Base-by-base conservation (phyloP, 1,284 basidiomycete species). In the Paramarasmius palmivorus region DNA sequence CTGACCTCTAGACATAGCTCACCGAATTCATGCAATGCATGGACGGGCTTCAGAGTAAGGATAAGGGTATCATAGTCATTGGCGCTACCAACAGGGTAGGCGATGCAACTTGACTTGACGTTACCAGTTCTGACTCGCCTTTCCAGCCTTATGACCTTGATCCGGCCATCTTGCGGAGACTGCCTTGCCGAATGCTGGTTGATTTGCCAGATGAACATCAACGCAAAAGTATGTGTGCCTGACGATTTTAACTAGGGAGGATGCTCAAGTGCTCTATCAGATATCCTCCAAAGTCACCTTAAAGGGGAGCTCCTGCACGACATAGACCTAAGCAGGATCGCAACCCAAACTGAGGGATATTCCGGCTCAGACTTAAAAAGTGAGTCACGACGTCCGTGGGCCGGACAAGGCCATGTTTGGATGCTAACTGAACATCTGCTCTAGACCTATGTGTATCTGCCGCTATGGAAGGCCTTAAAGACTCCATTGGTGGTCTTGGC, bases 1-100 rank as follows among this genome's bases (percentile, higher is more conserved):
- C 25, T 15, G 32, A 35, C 35, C 23, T 19, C 29, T 20, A 6
- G 6, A 12, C 5, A 6, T 10, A 41, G 41, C 19, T 52, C 42
- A 52, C 51, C 3, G 51, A 52, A 17, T 52, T 52, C 34, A 34
- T 32, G 23, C 35, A 52, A 44, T 22, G 36, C 34, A 46, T 52
- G 51, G 51, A 52, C n/a, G 41, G 51, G 17, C 25, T 52, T 3
- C n/a, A 2, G 42, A 22, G 35, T n/a, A 26, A 19, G 19, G 25
- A 51, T 22, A 37, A 35, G 20, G 47, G 52, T 29, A 17, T 52
- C 51, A 36, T 52, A 9, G 40, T 52, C 20, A 22, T 52, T n/a
- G 51, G 51, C 4, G 51, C 51, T n/a, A 52, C 51, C 10, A 52
- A 52, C 36, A 41, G 40, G 40, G 40, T 41, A 20, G 2, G 40